These are phyloP conservation scores for Melampsora larici-populina DNA, from an alignment of 1,284 basidiomycete genomes.

Conservation along the genomic window DNA sequence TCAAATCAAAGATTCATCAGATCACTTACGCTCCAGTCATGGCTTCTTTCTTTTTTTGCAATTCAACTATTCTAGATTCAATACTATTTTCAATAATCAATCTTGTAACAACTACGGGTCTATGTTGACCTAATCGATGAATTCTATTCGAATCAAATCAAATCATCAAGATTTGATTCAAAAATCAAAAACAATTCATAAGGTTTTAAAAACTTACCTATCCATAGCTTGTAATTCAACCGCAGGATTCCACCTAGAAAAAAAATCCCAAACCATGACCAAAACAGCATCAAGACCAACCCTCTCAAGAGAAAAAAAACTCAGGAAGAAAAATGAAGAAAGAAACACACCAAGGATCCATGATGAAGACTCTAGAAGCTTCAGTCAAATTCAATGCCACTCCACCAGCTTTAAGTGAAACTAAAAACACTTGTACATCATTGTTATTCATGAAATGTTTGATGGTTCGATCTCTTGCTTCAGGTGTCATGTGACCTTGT, in stretches of 20 bases:
- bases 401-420: slow-evolving; percentile 89
- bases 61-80: slow-evolving; percentile 73
- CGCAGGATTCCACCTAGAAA: slow-evolving; percentile 43
- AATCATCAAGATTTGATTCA: background rate
- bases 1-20: background rate
- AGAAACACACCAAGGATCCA: slow-evolving; percentile 55
- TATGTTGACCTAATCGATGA: slow-evolving; percentile 82
- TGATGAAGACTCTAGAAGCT: slow-evolving; percentile 64
- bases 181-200: too few species aligned
- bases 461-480: slow-evolving; percentile 90
- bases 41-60: slow-evolving; percentile 52
- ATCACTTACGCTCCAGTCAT: slow-evolving; percentile 49
- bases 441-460: slow-evolving; percentile 55
- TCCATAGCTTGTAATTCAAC: slow-evolving; percentile 44
- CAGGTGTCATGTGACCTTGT: slow-evolving; percentile 94
- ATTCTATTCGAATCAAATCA: slow-evolving; percentile 43
- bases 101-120: slow-evolving; percentile 89
- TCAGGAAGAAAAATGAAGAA: background rate
- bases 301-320: background rate
- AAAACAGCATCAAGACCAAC: background rate
- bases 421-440: slow-evolving; percentile 91
- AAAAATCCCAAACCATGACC: too few species aligned
- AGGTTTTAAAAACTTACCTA: slow-evolving; percentile 36
- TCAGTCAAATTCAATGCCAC: slow-evolving; percentile 90
- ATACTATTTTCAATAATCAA: slow-evolving; percentile 94